Percentiles rank a stretch among this genome's conserved stretches.
Conservation (phyloP, 495 filamentous ascomycete species). For the Neurospora sp. region DNA sequence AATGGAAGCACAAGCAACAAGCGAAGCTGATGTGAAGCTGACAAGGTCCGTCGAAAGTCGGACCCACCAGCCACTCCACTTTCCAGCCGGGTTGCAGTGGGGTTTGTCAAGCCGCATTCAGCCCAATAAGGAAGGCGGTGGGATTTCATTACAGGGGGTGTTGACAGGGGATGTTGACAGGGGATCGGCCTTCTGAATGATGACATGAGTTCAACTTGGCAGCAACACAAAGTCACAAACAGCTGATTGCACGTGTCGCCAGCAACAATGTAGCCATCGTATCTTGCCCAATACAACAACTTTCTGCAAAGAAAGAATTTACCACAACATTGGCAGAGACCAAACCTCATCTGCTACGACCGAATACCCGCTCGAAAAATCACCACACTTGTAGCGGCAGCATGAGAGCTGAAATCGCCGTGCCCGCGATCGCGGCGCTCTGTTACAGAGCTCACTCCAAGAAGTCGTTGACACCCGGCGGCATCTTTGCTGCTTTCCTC, state of each 20-base stretch:
- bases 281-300: background rate
- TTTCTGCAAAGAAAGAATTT: background rate
- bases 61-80: background rate
- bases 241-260: background rate
- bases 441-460: conserved; percentile 60
- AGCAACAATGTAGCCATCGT: background rate
- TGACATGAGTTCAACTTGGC: background rate
- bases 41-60: background rate
- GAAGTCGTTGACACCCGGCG: conserved; percentile 66
- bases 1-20: background rate
- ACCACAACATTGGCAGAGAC: background rate
- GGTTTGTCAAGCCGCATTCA: background rate
- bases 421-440: conserved; percentile 52
- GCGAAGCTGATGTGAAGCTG: background rate
- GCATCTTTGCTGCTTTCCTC: conserved; percentile 54
- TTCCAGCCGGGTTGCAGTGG: background rate
- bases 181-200: background rate
- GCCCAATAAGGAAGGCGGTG: background rate
- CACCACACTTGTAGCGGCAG: background rate
- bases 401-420: conserved; percentile 65
- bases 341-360: background rate
- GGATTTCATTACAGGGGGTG: background rate
- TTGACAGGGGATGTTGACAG: background rate
- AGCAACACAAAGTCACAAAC: background rate
- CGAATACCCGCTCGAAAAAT: background rate